Conservation (phyloP, 2,329 filamentous ascomycete genomes). For the Fusarium irregulare region DNA sequence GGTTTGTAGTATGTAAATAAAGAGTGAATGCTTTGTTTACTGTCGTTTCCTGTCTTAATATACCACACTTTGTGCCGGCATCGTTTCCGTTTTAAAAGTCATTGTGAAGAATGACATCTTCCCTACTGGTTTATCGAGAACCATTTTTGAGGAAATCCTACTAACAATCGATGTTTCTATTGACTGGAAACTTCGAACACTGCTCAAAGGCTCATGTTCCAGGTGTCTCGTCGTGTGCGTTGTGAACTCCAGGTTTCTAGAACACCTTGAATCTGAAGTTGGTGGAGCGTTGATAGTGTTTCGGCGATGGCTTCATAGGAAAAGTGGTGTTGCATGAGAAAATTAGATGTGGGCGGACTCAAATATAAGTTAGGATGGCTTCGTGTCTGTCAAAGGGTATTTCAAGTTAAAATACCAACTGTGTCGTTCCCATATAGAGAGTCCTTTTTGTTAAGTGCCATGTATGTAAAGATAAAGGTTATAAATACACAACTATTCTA, state of each 20-base stretch:
- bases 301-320: neutral
- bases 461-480: neutral
- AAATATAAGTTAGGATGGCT: neutral
- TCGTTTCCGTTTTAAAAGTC: neutral
- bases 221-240: neutral
- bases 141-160: too few relatives aligned
- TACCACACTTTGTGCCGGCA: neutral
- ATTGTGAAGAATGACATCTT: too few relatives aligned
- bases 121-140: too few relatives aligned
- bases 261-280: neutral
- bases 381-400: neutral
- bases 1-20: neutral
- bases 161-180: too few relatives aligned
- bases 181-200: too few relatives aligned
- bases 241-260: neutral
- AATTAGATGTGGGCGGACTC: neutral
- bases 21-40: neutral
- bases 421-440: neutral
- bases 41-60: neutral
- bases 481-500: neutral
- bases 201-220: too few relatives aligned
- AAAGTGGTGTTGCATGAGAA: neutral
- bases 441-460: rapidly evolving
- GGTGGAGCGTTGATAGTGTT: neutral
- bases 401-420: neutral